Conservation (phyloP, 805 yeast genomes). For the Ogataea trehaloabstinens region DNA sequence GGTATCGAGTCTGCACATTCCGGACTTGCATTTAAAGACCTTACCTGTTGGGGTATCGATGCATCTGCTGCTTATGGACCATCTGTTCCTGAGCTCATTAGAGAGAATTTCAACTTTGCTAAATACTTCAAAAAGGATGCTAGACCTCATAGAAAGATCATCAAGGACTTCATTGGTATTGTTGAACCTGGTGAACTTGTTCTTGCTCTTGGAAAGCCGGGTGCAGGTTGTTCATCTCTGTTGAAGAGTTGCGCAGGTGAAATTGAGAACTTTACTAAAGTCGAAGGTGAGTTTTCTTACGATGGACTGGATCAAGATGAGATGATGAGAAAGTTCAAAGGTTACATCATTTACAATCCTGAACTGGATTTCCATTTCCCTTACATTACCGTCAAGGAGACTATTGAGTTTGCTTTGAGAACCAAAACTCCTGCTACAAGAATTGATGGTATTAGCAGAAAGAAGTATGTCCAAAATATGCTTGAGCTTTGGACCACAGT, state of each 20-base stretch:
- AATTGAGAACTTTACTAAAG: conserved; percentile 40
- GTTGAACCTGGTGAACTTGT: conserved; percentile 63
- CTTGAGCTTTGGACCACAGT: conserved; percentile 52
- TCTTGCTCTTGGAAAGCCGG: conserved; percentile 70
- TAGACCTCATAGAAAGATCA: conserved; percentile 35
- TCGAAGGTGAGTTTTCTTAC: conserved; percentile 56
- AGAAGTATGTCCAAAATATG: conserved; percentile 39
- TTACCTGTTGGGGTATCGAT: conserved; percentile 49
- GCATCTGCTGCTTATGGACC: conserved; percentile 53
- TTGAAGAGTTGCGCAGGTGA: conserved; percentile 61
- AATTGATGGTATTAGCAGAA: conserved; percentile 41
- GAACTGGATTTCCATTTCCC: conserved; percentile 76
- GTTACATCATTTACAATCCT: conserved; percentile 55
- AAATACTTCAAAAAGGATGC: conserved; percentile 32
- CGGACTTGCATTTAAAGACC: conserved; percentile 47
- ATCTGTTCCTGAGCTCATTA: conserved; percentile 41
- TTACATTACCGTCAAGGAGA: conserved; percentile 70
- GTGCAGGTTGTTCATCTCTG: conserved; percentile 77
- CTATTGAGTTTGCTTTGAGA: conserved; percentile 66
- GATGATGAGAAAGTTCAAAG: conserved; percentile 56
- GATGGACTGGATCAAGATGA: conserved; percentile 61
- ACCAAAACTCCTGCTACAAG: conserved; percentile 59
- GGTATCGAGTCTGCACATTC: conserved; percentile 48
- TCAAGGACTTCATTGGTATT: conserved; percentile 42
- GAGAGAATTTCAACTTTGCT: conserved; percentile 31